Evolutionary conservation across 306 rosid genomes (phyloP), one percentile per base, ranked within the genome.

Genomic region (Calophaca sinica): DNA sequence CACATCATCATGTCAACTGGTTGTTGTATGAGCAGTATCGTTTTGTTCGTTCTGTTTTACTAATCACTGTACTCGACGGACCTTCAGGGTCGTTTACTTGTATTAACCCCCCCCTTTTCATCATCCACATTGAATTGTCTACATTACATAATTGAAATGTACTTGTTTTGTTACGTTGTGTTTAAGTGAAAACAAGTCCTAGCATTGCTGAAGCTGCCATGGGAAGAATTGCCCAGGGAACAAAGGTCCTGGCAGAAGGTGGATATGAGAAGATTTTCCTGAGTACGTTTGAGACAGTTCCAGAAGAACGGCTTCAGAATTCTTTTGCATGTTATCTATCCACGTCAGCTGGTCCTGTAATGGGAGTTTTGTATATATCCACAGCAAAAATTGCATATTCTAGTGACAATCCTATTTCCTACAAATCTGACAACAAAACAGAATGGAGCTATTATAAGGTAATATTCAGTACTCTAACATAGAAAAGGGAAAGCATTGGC

Each of bases 361-460:
- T 84, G 85, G 87, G 87, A 41, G 63, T 80, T 48, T 78, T 94
- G 78, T 94, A 94, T 78, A 44, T 86, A 48, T 90, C 99, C 20
- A 75, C 96, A 0, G 89, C 79, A 49, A 94, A 94, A 87, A 75
- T 94, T 87, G 97, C 96, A 5, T 94, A 87, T 71, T 85, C 93
- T 63, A 94, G 99, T 36, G 97, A 94, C 81, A 86, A 73, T 78
- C 99, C 97, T 73, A 90, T 94, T 73, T 90, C 99, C 14, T 94
- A 88, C 81, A 81, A 69, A 80, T 13, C 69, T 36, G 87, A 73
- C 15, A 65, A 82, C 26, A 65, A 61, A 79, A 87, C 88, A 4
- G 96, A 94, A 84, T 94, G 99, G 97, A 94, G 93, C 88, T 90
- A 94, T 92, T 94, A 94, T 60, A 92, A 94, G 97, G 99, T 94